Evolutionary conservation across 2,329 filamentous ascomycete genomes (phyloP).

Genomic region (Lachnellula willkommii): DNA sequence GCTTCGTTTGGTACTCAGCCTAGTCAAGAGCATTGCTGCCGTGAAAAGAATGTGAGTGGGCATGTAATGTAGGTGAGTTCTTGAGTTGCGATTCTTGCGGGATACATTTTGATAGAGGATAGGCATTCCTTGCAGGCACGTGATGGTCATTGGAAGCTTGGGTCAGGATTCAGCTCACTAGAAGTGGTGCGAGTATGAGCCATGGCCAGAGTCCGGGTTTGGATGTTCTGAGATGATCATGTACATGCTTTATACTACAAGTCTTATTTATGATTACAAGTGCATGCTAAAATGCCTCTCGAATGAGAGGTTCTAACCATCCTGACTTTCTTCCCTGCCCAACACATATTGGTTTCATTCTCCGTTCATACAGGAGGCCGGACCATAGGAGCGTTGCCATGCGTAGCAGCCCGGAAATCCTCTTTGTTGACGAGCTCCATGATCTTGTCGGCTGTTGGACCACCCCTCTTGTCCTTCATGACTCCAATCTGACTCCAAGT

Average conservation of each 20-base stretch:
- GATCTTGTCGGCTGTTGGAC: constrained; percentile 48
- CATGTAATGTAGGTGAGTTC: background rate
- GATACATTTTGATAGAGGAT: too few species aligned
- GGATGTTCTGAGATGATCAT: background rate
- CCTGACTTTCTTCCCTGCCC: background rate
- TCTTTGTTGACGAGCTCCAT: constrained; percentile 52
- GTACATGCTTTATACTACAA: background rate
- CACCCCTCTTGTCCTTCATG: constrained; percentile 34
- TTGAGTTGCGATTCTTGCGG: too few species aligned
- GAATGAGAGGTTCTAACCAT: background rate
- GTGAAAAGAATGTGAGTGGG: background rate
- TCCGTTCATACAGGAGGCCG: constrained; percentile 2
- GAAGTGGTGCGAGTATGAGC: background rate
- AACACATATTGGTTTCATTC: background rate
- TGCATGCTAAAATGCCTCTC: background rate
- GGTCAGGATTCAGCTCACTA: background rate
- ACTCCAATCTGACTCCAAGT: constrained; percentile 54
- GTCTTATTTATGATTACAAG: constrained; percentile 4
- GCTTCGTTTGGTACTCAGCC: background rate
- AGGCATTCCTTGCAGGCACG: background rate
- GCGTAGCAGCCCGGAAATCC: constrained; percentile 35
- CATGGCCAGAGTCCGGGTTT: background rate
- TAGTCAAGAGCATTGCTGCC: background rate
- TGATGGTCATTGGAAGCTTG: background rate
- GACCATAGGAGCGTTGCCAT: constrained; percentile 27